A percentile compares a stretch with the other conserved stretches of the same genome.
Evolutionary conservation across 1,284 basidiomycete genomes (phyloP).

Genomic region (Hortiboletus rubellus): DNA sequence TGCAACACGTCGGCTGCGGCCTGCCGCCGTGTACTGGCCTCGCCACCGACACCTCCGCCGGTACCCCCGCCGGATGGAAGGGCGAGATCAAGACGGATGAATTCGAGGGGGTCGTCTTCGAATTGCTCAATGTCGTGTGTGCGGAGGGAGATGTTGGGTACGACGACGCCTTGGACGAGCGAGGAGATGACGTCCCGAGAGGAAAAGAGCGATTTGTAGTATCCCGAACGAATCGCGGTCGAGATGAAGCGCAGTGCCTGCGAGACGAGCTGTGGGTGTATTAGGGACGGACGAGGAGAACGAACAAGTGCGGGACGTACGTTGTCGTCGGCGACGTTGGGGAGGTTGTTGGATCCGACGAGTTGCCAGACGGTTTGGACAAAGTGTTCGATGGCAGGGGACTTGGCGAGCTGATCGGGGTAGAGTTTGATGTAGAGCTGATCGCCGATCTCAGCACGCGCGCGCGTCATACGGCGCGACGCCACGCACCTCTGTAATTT

Average conservation of each 20-base stretch:
- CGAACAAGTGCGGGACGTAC: conserved; percentile 43
- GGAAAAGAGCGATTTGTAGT: conserved; percentile 69
- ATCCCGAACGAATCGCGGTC: conserved; percentile 85
- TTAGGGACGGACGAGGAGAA: neutral
- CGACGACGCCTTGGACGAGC: conserved; percentile 87
- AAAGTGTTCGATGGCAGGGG: conserved; percentile 75
- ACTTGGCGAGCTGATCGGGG: conserved; percentile 77
- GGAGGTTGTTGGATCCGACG: conserved; percentile 70
- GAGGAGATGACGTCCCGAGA: conserved; percentile 80
- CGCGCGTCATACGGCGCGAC: neutral
- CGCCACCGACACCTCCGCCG: conserved; percentile 45
- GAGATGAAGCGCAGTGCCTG: conserved; percentile 92
- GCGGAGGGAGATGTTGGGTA: conserved; percentile 89
- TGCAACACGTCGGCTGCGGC: conserved; percentile 93
- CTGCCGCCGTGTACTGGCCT: conserved; percentile 73
- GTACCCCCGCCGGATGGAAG: conserved; percentile 53
- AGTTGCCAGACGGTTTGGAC: conserved; percentile 93
- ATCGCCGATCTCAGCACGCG: conserved; percentile 3
- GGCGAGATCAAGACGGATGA: conserved; percentile 85
- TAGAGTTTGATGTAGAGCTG: conserved; percentile 92
- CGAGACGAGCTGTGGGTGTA: conserved; percentile 71
- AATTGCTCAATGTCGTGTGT: conserved; percentile 95
- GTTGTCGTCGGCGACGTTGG: conserved; percentile 76
- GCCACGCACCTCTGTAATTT: conserved; percentile 74
- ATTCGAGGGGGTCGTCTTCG: conserved; percentile 96